Base-by-base conservation (phyloP, 2,329 filamentous ascomycete species). In the Botrytis deweyae region DNA sequence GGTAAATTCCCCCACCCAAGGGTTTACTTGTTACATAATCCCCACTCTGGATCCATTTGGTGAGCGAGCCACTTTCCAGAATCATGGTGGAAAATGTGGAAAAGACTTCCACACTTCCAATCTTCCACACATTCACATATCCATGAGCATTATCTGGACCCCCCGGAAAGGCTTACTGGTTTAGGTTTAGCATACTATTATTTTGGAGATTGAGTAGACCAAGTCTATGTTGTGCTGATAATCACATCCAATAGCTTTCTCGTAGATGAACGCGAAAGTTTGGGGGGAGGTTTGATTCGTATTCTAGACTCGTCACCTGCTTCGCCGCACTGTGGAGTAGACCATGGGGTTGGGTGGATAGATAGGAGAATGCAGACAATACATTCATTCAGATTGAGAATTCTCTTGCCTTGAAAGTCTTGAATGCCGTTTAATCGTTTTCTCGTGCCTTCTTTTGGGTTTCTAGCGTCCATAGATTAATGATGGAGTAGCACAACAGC, bases 61-160 rank as follows among this genome's bases (percentile, higher is more conserved):
- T 58, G 49, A 68, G 49, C 49, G 38, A 68, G 49, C 49, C 52
- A 69, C 66, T 69, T 69, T 67, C 66, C 49, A 69, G 66, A 69
- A 69, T 33, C 49, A 58, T 42, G 16, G 5, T 68, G 38, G 66
- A 68, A 68, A 55, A 62, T 25, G 22, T 62, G 38, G 61, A 55
- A 55, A 29, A 55, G n/a, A 52, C 49, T 52, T 52, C 46, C 49
- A 52, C 25, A 52, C n/a, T 52, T 52, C 49, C 49, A 42, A 38
- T 38, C 59, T 25, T 62, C 59, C 33, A 38, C 36, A 25, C 33
- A 12, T 20, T 10, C 38, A 42, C 2, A 29, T 3, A 67, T 29
- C 33, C 33, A 65, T 64, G 40, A 20, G 18, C 16, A 65, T 46
- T 12, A 12, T 33, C 33, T 58, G 44, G 29, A 52, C 64, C 44